Conservation (phyloP, 768 basidiomycete species). For the Boletus rex-veris region DNA sequence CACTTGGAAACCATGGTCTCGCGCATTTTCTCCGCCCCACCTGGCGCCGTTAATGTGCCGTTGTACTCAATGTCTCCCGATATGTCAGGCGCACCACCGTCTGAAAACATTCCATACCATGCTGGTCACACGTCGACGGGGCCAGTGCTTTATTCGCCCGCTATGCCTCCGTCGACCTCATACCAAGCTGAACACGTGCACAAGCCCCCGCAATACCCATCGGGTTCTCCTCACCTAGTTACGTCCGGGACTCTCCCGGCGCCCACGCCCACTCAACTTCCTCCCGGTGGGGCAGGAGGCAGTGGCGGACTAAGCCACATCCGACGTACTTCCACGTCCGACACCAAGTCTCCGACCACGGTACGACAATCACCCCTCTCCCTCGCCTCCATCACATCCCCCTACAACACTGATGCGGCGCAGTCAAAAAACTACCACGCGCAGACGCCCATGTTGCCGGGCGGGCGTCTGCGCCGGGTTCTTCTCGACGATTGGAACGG, state of each 20-base stretch:
- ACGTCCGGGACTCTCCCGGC: conserved; percentile 20
- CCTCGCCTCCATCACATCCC: conserved; percentile 41
- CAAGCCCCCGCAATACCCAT: conserved; percentile 27
- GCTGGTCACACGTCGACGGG: conserved; percentile 25
- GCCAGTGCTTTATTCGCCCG: conserved; percentile 25
- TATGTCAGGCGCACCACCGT: conserved; percentile 25
- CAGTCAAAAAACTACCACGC: conserved; percentile 76
- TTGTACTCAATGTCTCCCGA: conserved; percentile 30
- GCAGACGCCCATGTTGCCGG: conserved; percentile 70
- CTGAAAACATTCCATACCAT: conserved; percentile 29
- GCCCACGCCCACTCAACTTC: conserved; percentile 19
- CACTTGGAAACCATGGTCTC: conserved; percentile 56
- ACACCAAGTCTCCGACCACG: conserved; percentile 30
- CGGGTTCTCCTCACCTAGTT: conserved; percentile 27
- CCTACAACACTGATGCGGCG: conserved; percentile 30
- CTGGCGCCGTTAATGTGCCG: conserved; percentile 28
- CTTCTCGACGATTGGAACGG: conserved; percentile 29
- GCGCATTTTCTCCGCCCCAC: conserved; percentile 31
- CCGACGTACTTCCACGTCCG: conserved; percentile 30
- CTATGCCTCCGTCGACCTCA: conserved; percentile 18
- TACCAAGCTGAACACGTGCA: conserved; percentile 25
- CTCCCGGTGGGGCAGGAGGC: conserved; percentile 9
- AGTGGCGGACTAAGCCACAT: conserved; percentile 20
- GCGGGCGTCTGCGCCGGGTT: conserved; percentile 73
- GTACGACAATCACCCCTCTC: conserved; percentile 39